Base-by-base conservation (phyloP, 1,139 yeast genomes). In the Yamadazyma friedrichii region DNA sequence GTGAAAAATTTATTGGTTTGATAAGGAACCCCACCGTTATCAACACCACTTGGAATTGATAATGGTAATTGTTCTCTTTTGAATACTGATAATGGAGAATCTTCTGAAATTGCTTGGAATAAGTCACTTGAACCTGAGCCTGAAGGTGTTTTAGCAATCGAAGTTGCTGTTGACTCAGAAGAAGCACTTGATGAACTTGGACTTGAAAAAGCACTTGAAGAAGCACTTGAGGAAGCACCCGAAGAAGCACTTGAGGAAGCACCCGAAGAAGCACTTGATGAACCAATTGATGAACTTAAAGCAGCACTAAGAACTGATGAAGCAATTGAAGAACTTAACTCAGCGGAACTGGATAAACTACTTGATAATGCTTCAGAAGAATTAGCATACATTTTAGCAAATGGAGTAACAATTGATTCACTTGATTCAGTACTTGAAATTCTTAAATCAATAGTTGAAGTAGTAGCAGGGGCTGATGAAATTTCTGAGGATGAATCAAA, bases 1-100 rank as follows among this genome's bases (percentile, higher is more conserved):
- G 87, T 84, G 58, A 85, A 88, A 61, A 88, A 89, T 58, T 88
- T 88, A 65, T 89, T 89, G 15, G 97, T 88, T 48, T 80, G 80
- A 36, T 81, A 72, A 6, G 95, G 88, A 35, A 46, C 43, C 9
- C 62, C 70, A 42, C 64, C 58, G 48, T 67, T 68, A 44, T 64
- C 63, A 33, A 77, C 80, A 33, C 80, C 59, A 3, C 51, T 15
- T 76, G 89, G 62, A 67, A 62, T 33, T 60, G 62, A 38, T 72
- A 84, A 42, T 62, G 87, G 78, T 42, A 78, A 65, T 15, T 59
- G 66, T 37, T 69, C 62, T 45, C 75, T 63, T 8, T 70, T 49
- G 62, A 84, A 82, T 32, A 77, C 65, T 0, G 67, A 49, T 11
- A 70, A 67, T 22, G 88, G 87, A 6, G 65, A 67, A 15, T 56